A percentile compares a stretch with the other conserved stretches of the same genome.
Evolutionary conservation across 371 early-diverging fungal genomes (phyloP).

Genomic region (Mucor ambiguus): DNA sequence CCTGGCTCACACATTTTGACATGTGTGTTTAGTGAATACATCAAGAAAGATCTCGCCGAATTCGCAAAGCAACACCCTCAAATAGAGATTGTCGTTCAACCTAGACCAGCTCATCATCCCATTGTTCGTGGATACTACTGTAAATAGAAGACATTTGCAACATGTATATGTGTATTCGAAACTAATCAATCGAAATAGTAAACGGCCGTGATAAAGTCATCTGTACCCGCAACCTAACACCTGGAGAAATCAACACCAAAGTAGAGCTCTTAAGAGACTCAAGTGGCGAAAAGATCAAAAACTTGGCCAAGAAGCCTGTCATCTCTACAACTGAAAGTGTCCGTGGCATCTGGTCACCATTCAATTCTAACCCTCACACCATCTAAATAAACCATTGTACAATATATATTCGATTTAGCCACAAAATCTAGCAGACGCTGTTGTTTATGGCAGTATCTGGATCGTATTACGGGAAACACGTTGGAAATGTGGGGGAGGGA

Average conservation of each 20-base stretch:
- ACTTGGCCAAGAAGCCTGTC: conserved; percentile 73
- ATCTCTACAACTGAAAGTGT: conserved; percentile 80
- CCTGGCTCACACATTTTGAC: conserved; percentile 7
- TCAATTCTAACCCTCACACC: conserved; percentile 72
- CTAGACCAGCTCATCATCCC: conserved; percentile 79
- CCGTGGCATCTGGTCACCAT: conserved; percentile 90
- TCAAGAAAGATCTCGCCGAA: conserved; percentile 64
- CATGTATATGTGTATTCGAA: not conserved
- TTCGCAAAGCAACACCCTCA: conserved; percentile 81
- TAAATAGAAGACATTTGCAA: conserved; percentile 34
- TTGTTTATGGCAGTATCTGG: not conserved
- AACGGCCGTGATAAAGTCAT: conserved; percentile 77
- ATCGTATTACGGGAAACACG: not conserved
- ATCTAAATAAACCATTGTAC: conserved; percentile 43
- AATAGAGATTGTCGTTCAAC: conserved; percentile 80
- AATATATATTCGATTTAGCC: not conserved
- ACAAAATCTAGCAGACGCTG: not conserved
- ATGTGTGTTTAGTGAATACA: conserved; percentile 57
- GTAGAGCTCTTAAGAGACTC: conserved; percentile 69
- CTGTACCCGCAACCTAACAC: conserved; percentile 68
- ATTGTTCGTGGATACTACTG: conserved; percentile 75
- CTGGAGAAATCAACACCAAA: conserved; percentile 63
- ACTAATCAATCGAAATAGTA: conserved; percentile 35
- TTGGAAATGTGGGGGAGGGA: too few relatives aligned
- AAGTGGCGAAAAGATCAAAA: conserved; percentile 65